These are phyloP conservation scores for Fraxinus excelsior DNA, from an alignment of 257 asterid genomes.

Conservation along the genomic window DNA sequence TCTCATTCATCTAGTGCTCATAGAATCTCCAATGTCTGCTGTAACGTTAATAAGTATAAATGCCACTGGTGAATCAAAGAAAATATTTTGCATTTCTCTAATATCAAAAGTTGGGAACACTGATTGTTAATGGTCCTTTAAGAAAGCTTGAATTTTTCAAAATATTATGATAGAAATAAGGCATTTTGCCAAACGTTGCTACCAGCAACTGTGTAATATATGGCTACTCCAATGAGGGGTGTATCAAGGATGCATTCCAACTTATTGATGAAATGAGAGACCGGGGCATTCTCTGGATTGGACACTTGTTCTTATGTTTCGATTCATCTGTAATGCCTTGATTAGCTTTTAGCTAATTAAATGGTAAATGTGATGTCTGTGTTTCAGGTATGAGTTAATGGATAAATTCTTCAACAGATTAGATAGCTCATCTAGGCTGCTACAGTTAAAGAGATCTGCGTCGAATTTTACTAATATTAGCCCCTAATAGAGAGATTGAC, in stretches of 20 bases:
- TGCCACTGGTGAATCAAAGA: conserved; percentile 26
- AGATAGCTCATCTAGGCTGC: conserved; percentile 70
- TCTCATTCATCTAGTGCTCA: too few species aligned
- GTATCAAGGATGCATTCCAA: conserved; percentile 37
- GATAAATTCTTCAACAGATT: conserved; percentile 69
- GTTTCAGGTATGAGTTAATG: conserved; percentile 69
- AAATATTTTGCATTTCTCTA: too few species aligned
- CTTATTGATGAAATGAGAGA: conserved; percentile 38
- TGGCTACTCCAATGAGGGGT: too few species aligned
- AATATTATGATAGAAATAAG: conserved; percentile 35
- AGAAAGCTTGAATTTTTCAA: conserved; percentile 30
- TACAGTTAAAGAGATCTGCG: conserved; percentile 53
- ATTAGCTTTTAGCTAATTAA: neutral
- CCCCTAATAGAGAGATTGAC: conserved; percentile 62
- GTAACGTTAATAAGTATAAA: conserved; percentile 27
- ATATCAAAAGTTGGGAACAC: too few species aligned
- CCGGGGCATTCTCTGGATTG: conserved; percentile 23
- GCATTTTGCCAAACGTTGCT: conserved; percentile 26
- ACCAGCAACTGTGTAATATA: conserved; percentile 39
- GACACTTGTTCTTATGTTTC: neutral
- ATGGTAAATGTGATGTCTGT: conserved; percentile 27
- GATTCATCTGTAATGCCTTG: neutral
- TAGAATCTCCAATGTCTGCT: too few species aligned
- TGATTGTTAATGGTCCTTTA: conserved; percentile 14
- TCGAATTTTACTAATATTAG: conserved; percentile 65